Base-by-base conservation (phyloP, 225 moss, liverwort and hornwort genomes). In the Climacium dendroides region DNA sequence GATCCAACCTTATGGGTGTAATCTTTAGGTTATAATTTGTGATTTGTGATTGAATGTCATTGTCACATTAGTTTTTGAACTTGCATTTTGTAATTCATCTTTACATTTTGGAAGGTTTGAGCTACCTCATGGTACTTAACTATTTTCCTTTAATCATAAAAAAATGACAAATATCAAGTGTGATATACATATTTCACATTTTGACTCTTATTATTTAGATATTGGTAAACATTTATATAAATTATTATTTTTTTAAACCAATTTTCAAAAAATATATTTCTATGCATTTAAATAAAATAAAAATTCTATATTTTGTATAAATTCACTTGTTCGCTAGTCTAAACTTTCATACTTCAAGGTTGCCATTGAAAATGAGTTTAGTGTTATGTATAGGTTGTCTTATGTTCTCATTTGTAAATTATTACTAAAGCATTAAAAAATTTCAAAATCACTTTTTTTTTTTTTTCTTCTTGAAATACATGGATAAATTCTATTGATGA, bases 391-490 rank as follows among this genome's bases (percentile, higher is more conserved):
- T 65, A 10, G 35, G 19, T 35, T 19, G 18, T 1, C 64, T 18
- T 34, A 64, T 64, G 18, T 34, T 64, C 5, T 34, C 10, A 35
- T 10, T 35, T 64, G 35, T 19, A 64, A 64, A 34, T 18, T 19
- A 64, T n/a, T 20, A 11, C 4, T 10, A n/a, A 0, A 11, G 66
- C 4, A 6, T 35, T 1, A 0, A 1, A 35, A 39, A 70, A 8
- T 39, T 24, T 25, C 5, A 1, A 41, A 41, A 41, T 9, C 3
- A 41, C 15, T 8, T 25, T n/a, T n/a, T n/a, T n/a, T n/a, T n/a
- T n/a, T n/a, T n/a, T n/a, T n/a, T n/a, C n/a, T n/a, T n/a, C n/a
- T n/a, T n/a, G n/a, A n/a, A n/a, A n/a, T n/a, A n/a, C n/a, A n/a
- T n/a, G n/a, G n/a, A n/a, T n/a, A n/a, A n/a, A n/a, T n/a, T n/a